Evolutionary conservation across 2,329 filamentous ascomycete species (phyloP).

Genomic region (Atkinsonella texensis): DNA sequence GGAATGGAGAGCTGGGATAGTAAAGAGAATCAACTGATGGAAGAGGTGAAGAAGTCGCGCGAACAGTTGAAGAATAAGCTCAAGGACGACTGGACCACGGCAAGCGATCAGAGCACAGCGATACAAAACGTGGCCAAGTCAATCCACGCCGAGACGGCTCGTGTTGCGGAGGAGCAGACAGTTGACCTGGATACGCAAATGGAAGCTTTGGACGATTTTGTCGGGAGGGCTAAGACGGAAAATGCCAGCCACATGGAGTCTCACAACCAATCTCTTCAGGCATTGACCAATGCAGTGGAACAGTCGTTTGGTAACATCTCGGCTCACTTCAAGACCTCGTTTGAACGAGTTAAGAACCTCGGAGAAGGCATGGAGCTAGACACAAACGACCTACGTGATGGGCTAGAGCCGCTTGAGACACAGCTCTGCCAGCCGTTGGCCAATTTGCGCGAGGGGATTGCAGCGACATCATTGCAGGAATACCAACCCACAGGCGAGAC

Average conservation of each 20-base stretch:
- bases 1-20: constrained; percentile 65
- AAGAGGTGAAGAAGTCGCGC: constrained; percentile 59
- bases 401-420: constrained; percentile 47
- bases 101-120: constrained; percentile 68
- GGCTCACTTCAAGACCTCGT: constrained; percentile 56
- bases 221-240: constrained; percentile 66
- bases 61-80: constrained; percentile 72
- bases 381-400: constrained; percentile 43
- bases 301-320: constrained; percentile 62
- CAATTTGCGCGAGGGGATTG: constrained; percentile 58
- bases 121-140: constrained; percentile 76
- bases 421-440: constrained; percentile 57
- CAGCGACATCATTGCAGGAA: constrained; percentile 54
- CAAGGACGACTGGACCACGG: constrained; percentile 73
- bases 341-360: constrained; percentile 56
- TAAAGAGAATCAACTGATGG: constrained; percentile 56
- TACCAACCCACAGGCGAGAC: constrained; percentile 80
- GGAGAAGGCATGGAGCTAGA: constrained; percentile 54
- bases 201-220: constrained; percentile 80
- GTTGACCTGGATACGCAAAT: constrained; percentile 80
- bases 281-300: constrained; percentile 56
- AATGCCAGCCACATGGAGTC: constrained; percentile 66
- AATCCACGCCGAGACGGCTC: constrained; percentile 81
- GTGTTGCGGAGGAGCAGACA: constrained; percentile 82
- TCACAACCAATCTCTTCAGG: constrained; percentile 53